Evolutionary conservation across 768 basidiomycete species (phyloP), one percentile per base, ranked within the genome.

Genomic region (Pulveroboletus frians): DNA sequence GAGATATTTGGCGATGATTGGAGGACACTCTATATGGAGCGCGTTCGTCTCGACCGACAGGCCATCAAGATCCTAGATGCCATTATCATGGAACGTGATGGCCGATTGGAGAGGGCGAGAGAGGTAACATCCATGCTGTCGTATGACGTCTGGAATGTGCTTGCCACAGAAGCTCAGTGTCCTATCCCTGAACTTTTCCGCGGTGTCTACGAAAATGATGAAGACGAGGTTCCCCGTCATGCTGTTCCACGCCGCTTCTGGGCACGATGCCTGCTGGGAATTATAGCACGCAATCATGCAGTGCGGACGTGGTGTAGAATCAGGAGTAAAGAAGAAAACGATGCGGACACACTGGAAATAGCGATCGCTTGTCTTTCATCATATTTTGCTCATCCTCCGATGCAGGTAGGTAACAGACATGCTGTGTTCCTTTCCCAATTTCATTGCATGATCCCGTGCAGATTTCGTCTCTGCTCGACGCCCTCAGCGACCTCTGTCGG

Each of bases 71-170:
- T 72, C 26, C 55, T 84, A 32, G 70, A 76, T 43, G 56, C 53
- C 21, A 73, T 83, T 35, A 61, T 76, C 9, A 29, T 48, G 40
- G 55, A 68, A 15, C 67, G 72, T 29, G 54, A 58, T n/a, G 67
- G 63, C 13, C 70, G 80, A 47, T 65, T 70, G 38, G 65, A 67
- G 29, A 57, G 63, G 50, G 77, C 76, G 14, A 59, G 68, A 38
- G 60, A 65, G 32, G 51, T 81, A 11, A 66, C 60, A 20, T 59
- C 69, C n/a, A 63, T 63, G 35, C 63, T 74, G 54, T 71, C 71
- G 10, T 73, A 78, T 52, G 83, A 84, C 51, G 71, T 76, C 34
- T 84, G 79, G 79, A 77, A 83, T 57, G 73, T 62, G 15, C 58
- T 84, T 46, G 69, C 75, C 17, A 54, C 70, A 13, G 73, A 76